Evolutionary conservation across 805 yeast genomes (phyloP).

Genomic region (Cyberlindnera xylosilytica): DNA sequence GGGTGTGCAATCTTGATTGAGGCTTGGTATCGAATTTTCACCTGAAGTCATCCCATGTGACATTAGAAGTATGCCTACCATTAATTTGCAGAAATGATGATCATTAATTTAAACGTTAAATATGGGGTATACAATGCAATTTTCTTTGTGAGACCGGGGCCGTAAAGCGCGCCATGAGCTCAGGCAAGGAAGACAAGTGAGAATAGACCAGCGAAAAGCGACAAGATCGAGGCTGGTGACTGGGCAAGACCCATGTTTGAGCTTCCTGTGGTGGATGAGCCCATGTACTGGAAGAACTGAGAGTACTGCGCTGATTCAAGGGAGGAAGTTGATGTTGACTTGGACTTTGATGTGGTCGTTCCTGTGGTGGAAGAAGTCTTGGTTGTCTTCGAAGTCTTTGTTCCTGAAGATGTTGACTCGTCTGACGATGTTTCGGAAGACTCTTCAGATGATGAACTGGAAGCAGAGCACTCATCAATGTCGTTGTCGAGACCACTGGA

Average conservation of each 20-base stretch:
- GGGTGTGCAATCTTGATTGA: no score
- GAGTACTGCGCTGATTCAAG: slow-evolving; percentile 1
- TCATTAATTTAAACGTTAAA: no score
- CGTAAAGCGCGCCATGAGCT: neutral
- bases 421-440: no score
- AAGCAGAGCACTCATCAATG: slow-evolving; percentile 18
- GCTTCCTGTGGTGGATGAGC: neutral
- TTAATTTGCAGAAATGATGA: no score
- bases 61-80: no score
- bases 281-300: slow-evolving; percentile 2
- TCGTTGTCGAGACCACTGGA: slow-evolving; percentile 67
- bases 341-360: slow-evolving; percentile 4
- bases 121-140: no score
- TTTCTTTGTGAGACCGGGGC: no score
- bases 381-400: slow-evolving; percentile 4
- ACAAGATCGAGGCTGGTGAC: neutral
- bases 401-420: slow-evolving; percentile 8
- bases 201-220: neutral
- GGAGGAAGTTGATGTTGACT: slow-evolving; percentile 7
- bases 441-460: slow-evolving; percentile 19
- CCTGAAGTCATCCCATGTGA: no score
- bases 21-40: no score
- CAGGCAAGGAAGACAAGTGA: slow-evolving; percentile 1
- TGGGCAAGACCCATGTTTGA: neutral
- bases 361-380: neutral